Evolutionary conservation across 1,139 yeast genomes (phyloP), one percentile per base, ranked within the genome.

Genomic region (Magnusiomyces paraingens): DNA sequence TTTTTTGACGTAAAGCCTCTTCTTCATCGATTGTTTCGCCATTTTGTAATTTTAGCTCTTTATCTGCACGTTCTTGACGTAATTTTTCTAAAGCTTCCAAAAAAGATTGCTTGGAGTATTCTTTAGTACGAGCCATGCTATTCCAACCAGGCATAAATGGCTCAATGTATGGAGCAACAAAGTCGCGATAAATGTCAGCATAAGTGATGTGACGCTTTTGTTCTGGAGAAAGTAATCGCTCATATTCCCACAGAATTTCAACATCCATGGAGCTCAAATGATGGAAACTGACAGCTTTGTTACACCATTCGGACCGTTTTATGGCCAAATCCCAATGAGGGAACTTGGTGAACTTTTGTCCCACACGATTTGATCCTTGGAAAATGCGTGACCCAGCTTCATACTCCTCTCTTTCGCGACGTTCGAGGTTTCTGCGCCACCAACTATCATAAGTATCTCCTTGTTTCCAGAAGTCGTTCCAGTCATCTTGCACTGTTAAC

Each of bases 231-330:
- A 59, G 48, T n/a, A 57, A 46, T n/a, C 58, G 52, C 43, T 64
- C 66, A 56, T 64, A 64, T 50, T 62, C 65, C 58, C 57, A 62
- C n/a, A 64, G 52, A 21, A 49, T 41, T 53, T 63, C 64, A 38
- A 61, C 56, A 29, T 64, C 64, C 47, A 52, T 55, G 3, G 64
- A 49, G 6, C 39, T 41, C 11, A 62, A 20, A 50, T 64, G 65
- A 50, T 64, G 67, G 59, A 59, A 62, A 1, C 62, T 49, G n/a
- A 57, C 38, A 4, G 66, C 54, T 6, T 65, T 67, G 38, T 52
- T 51, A 51, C 70, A 67, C 63, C 64, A 54, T 32, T 47, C 50
- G n/a, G 38, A 18, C 49, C 50, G 18, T 17, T 41, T 29, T 18
- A 20, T 14, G 11, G 50, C 50, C 43, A 47, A n/a, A 38, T 47